Conservation (phyloP, 441 rosid genomes). For the Eutrema salsugineum region DNA sequence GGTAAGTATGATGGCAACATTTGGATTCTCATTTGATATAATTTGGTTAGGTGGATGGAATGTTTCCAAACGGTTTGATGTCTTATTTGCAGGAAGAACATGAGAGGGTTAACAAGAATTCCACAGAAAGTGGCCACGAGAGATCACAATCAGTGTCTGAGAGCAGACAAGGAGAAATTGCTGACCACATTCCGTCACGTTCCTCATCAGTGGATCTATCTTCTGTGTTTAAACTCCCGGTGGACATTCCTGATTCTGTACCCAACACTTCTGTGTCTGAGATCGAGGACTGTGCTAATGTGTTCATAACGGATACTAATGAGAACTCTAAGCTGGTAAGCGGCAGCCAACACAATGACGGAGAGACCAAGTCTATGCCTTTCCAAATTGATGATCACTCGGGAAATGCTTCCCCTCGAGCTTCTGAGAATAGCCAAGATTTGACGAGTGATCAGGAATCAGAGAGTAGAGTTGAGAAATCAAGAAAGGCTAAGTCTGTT, state of each 20-base stretch:
- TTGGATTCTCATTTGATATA: not conserved
- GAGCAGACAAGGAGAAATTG: conserved; percentile 5
- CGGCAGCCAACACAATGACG: not conserved
- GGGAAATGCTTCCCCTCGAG: conserved; percentile 16
- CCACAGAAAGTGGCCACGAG: conserved; percentile 21
- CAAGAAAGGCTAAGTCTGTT: conserved; percentile 72
- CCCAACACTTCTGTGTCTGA: conserved; percentile 5
- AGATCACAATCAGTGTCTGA: conserved; percentile 25
- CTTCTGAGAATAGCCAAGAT: conserved; percentile 25
- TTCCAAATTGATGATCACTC: conserved; percentile 13
- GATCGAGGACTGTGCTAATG: conserved; percentile 16
- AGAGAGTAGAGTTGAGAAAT: conserved; percentile 38
- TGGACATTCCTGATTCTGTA: conserved; percentile 17
- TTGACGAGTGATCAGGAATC: conserved; percentile 27
- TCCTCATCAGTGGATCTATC: conserved; percentile 30
- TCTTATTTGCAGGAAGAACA: conserved; percentile 27
- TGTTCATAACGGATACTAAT: not conserved
- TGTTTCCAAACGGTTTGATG: not conserved
- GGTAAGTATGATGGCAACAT: conserved; percentile 4
- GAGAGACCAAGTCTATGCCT: conserved; percentile 10
- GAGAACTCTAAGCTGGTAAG: conserved; percentile 8
- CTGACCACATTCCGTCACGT: conserved; percentile 10
- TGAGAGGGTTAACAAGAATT: conserved; percentile 13
- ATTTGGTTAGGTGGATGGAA: not conserved
- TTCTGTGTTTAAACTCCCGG: conserved; percentile 28